These are phyloP conservation scores for Wickerhamomyces canadensis DNA, from an alignment of 805 yeast genomes.

Conservation along the genomic window DNA sequence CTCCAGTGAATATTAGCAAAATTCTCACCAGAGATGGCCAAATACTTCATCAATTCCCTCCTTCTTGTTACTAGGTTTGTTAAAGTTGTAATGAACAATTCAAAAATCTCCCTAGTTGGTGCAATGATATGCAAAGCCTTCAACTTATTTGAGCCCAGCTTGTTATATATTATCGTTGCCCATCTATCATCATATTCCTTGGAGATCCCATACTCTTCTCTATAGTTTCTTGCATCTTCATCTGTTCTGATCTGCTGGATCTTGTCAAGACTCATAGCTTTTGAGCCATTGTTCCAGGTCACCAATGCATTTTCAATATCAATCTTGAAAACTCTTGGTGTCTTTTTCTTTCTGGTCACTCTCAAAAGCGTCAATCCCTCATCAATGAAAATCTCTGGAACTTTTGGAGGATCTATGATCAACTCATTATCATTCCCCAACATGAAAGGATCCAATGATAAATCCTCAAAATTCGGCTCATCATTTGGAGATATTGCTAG, in stretches of 20 bases:
- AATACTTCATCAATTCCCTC: slow-evolving; percentile 54
- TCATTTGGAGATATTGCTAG: slow-evolving; percentile 7
- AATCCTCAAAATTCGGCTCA: background rate
- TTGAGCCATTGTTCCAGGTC: slow-evolving; percentile 46
- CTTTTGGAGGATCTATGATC: slow-evolving; percentile 27
- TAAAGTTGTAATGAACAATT: slow-evolving; percentile 50
- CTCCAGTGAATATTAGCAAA: slow-evolving; percentile 66
- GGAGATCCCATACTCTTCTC: slow-evolving; percentile 78
- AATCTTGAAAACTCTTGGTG: slow-evolving; percentile 50
- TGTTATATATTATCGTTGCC: slow-evolving; percentile 75
- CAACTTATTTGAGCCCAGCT: slow-evolving; percentile 52
- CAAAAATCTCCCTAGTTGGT: slow-evolving; percentile 41
- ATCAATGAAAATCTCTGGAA: slow-evolving; percentile 41
- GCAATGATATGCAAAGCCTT: slow-evolving; percentile 81
- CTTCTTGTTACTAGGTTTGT: slow-evolving; percentile 51
- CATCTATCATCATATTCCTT: slow-evolving; percentile 61
- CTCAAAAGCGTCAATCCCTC: slow-evolving; percentile 58
- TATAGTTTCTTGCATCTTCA: slow-evolving; percentile 71
- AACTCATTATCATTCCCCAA: background rate
- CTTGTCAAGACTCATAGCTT: slow-evolving; percentile 48
- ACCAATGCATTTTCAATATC: slow-evolving; percentile 51
- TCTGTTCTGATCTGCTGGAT: slow-evolving; percentile 59
- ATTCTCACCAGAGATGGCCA: slow-evolving; percentile 56
- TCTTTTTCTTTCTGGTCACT: slow-evolving; percentile 65
- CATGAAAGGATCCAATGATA: slow-evolving; percentile 6